Evolutionary conservation across 257 asterid species (phyloP).

Genomic region (Marsdenia floribunda): DNA sequence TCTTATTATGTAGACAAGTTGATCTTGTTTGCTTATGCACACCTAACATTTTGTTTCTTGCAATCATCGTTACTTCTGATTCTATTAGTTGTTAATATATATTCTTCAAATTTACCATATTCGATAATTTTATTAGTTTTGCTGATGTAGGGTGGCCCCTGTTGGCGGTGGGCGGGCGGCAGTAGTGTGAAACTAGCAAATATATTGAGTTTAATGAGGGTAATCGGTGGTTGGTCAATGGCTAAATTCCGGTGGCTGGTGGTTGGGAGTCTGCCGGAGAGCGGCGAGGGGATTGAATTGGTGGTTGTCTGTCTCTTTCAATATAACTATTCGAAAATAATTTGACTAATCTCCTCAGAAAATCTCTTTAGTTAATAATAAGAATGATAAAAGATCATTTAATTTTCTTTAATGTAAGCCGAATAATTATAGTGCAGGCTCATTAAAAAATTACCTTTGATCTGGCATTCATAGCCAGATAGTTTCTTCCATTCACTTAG

Average conservation of each 20-base stretch:
- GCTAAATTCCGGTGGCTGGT: background rate
- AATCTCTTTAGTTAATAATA: background rate
- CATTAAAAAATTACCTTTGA: too few relatives aligned
- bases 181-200: background rate
- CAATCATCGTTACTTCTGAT: background rate
- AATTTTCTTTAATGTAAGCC: too few relatives aligned
- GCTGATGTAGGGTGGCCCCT: background rate
- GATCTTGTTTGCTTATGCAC: background rate
- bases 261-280: conserved; percentile 9
- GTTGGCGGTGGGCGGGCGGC: background rate
- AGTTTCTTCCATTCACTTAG: too few relatives aligned
- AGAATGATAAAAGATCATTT: background rate
- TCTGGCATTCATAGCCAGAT: too few relatives aligned
- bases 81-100: background rate
- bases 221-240: background rate
- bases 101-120: background rate
- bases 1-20: background rate
- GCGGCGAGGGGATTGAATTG: conserved; percentile 1
- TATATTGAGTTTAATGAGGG: background rate
- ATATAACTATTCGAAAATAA: background rate
- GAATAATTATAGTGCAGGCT: too few relatives aligned
- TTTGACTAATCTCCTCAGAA: background rate
- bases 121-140: background rate
- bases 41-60: conserved; percentile 4
- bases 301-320: background rate